phyloP scores from a whole-genome alignment of 2,329 filamentous ascomycete species.

The Pseudonectria buxi region DNA sequence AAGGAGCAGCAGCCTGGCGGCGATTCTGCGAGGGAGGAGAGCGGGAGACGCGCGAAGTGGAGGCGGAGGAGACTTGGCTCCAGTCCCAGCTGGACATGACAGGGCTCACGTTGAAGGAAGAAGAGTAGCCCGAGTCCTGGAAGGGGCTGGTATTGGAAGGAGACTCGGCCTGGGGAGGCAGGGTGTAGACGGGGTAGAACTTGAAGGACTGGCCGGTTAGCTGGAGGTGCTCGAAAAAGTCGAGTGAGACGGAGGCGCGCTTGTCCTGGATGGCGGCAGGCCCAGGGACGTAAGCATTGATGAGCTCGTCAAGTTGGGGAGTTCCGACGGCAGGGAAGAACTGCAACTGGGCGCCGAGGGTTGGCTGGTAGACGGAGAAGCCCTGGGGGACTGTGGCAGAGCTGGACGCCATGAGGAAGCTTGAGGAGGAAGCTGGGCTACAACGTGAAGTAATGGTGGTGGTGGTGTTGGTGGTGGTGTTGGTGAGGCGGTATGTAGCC shows the following conservation, averaged over 20 bases:
- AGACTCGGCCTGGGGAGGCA: conserved; percentile 32
- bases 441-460: neutral
- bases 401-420: conserved; percentile 21
- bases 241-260: conserved; percentile 49
- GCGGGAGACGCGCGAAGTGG: conserved; percentile 13
- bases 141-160: conserved; percentile 36
- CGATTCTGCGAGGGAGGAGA: conserved; percentile 23
- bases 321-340: conserved; percentile 61
- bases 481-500: neutral
- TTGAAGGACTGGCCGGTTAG: conserved; percentile 53
- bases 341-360: conserved; percentile 51
- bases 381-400: conserved; percentile 33
- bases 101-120: conserved; percentile 44
- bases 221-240: conserved; percentile 50
- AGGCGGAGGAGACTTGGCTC: conserved; percentile 29
- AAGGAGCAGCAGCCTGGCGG: conserved; percentile 15
- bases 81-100: conserved; percentile 42
- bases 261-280: conserved; percentile 50
- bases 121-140: conserved; percentile 39
- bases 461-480: neutral
- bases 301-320: conserved; percentile 53
- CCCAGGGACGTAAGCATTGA: conserved; percentile 51
- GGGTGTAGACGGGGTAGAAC: conserved; percentile 48
- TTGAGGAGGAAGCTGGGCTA: neutral
- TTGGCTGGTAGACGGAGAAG: conserved; percentile 55